Percentiles rank a stretch among this genome's conserved stretches.
phyloP scores from a whole-genome alignment of 345 rosid genomes.

The Excoecaria agallocha region DNA sequence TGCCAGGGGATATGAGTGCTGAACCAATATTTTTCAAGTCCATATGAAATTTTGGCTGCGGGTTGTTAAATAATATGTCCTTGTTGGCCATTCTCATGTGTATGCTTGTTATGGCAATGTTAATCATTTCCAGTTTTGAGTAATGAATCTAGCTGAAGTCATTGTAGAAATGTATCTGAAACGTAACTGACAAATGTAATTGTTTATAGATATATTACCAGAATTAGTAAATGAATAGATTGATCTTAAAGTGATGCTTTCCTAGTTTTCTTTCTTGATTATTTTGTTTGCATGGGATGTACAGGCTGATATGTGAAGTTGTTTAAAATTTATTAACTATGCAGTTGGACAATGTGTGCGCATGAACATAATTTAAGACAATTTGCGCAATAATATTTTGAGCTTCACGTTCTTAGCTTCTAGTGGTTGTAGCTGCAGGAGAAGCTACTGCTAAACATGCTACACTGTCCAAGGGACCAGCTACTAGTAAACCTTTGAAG shows the following conservation, averaged over 20 bases:
- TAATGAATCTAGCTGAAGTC: background rate
- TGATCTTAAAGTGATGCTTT: too few species aligned
- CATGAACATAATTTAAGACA: background rate
- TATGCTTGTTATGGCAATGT: too few species aligned
- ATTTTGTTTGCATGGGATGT: background rate
- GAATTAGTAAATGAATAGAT: background rate
- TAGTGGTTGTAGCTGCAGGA: constrained; percentile 37
- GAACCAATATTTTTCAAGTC: background rate
- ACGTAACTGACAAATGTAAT: background rate
- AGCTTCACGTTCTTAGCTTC: constrained; percentile 1
- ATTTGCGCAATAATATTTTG: background rate
- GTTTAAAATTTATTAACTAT: background rate
- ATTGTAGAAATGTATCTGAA: background rate
- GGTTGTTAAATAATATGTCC: background rate
- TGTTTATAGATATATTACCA: background rate
- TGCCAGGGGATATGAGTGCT: too few species aligned
- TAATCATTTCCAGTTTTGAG: background rate
- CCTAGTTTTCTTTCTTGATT: background rate
- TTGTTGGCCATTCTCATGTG: too few species aligned
- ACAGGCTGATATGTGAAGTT: background rate
- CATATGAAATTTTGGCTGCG: background rate
- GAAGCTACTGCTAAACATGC: constrained; percentile 23
- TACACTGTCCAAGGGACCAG: constrained; percentile 7
- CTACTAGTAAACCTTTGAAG: constrained; percentile 20
- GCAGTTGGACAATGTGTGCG: background rate